phyloP scores from a whole-genome alignment of 2,329 filamentous ascomycete genomes.

The Hypomyces perniciosus region DNA sequence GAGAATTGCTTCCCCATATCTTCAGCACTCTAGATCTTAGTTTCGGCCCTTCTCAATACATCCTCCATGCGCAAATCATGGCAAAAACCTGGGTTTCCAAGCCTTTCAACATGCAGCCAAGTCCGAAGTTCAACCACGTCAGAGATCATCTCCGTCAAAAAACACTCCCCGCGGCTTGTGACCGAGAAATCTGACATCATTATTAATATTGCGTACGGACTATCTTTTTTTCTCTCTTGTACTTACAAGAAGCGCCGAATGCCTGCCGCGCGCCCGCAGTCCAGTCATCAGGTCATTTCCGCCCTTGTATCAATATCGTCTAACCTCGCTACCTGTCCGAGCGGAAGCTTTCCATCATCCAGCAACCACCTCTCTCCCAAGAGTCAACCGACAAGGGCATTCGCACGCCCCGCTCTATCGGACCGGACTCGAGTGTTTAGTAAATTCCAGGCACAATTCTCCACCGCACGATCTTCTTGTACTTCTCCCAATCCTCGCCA shows the following conservation, averaged over 20 bases:
- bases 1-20: no score
- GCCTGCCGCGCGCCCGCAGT: not conserved
- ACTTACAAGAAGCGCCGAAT: constrained; percentile 8
- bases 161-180: not conserved
- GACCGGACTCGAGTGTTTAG: constrained; percentile 33
- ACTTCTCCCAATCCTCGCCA: constrained; percentile 84
- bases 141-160: not conserved
- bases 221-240: constrained; percentile 1
- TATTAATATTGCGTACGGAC: constrained; percentile 11
- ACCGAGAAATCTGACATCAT: not conserved
- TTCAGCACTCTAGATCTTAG: no score
- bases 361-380: not conserved
- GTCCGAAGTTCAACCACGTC: no score
- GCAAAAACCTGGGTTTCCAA: no score
- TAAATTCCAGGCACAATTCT: constrained; percentile 83
- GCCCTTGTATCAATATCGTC: no score
- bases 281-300: not conserved
- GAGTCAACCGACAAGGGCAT: not conserved
- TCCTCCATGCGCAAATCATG: no score
- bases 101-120: no score
- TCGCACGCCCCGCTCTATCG: not conserved
- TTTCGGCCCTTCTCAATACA: no score
- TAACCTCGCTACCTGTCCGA: no score
- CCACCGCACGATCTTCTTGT: constrained; percentile 74
- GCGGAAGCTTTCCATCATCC: not conserved